Evolutionary conservation across 768 basidiomycete species (phyloP).

Genomic region (Boletus pseudopeckii): DNA sequence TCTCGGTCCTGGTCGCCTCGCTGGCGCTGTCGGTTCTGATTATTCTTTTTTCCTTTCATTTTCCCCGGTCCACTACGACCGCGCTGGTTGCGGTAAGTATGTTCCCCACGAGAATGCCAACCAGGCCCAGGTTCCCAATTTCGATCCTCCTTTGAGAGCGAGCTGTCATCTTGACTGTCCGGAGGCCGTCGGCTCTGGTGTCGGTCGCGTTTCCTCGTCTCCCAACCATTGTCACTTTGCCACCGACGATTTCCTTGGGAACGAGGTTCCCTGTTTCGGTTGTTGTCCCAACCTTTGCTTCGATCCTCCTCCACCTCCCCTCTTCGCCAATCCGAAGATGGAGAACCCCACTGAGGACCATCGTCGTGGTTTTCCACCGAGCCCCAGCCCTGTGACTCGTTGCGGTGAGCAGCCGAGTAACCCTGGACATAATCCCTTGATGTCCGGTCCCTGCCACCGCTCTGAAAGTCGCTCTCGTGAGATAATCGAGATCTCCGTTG

Average conservation of each 20-base stretch:
- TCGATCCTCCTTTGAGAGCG: conserved; percentile 43
- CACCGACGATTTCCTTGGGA: conserved; percentile 30
- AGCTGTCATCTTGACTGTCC: conserved; percentile 24
- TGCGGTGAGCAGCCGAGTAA: conserved; percentile 43
- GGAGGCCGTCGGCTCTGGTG: conserved; percentile 37
- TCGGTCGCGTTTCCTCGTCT: conserved; percentile 45
- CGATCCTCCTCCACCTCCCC: conserved; percentile 39
- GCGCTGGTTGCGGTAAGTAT: conserved; percentile 36
- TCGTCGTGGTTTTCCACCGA: conserved; percentile 42
- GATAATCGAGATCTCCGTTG: conserved; percentile 42
- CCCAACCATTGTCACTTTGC: conserved; percentile 49
- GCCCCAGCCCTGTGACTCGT: conserved; percentile 43
- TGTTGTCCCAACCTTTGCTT: conserved; percentile 33
- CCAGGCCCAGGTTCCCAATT: conserved; percentile 71
- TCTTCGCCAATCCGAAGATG: conserved; percentile 42
- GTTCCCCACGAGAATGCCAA: conserved; percentile 52
- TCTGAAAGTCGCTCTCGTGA: conserved; percentile 40
- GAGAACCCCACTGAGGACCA: conserved; percentile 41
- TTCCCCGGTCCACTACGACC: conserved; percentile 37
- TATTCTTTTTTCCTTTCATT: conserved; percentile 37
- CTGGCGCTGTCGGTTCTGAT: conserved; percentile 33
- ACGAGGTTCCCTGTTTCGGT: conserved; percentile 36
- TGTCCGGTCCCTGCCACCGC: conserved; percentile 45
- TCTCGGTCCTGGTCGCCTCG: conserved; percentile 28
- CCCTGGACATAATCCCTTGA: conserved; percentile 44